Percentiles rank a stretch among this genome's conserved stretches.
Conservation (phyloP, 2,329 filamentous ascomycete species). For the Onygena corvina region DNA sequence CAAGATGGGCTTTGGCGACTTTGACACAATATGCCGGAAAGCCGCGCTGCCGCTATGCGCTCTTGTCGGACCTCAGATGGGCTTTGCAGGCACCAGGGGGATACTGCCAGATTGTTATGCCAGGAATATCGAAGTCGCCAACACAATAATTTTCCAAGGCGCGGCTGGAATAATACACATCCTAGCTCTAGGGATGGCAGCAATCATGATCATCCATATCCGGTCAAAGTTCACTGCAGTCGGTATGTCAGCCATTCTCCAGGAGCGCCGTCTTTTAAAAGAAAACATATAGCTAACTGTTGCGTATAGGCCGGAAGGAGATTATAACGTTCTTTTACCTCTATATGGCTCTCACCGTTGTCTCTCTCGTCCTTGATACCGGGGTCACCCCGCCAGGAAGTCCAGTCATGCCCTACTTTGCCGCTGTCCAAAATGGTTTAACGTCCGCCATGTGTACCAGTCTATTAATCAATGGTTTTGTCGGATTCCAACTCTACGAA, state of each 20-base stretch:
- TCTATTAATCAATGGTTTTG: constrained; percentile 91
- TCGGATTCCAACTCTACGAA: constrained; percentile 96
- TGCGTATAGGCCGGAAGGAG: constrained; percentile 48
- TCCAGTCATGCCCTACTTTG: constrained; percentile 77
- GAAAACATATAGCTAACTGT: constrained; percentile 4
- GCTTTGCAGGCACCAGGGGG: constrained; percentile 55
- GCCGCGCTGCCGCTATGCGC: constrained; percentile 79
- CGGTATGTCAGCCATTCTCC: constrained; percentile 44
- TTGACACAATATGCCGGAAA: constrained; percentile 72
- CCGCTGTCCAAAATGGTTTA: constrained; percentile 73
- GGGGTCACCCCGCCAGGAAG: constrained; percentile 81
- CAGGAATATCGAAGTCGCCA: constrained; percentile 86
- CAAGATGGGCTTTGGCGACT: constrained; percentile 84
- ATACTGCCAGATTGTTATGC: constrained; percentile 89
- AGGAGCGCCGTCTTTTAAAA: background rate
- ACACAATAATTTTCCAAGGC: constrained; percentile 96
- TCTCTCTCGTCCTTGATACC: constrained; percentile 81
- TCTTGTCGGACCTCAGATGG: constrained; percentile 56
- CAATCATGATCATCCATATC: constrained; percentile 94
- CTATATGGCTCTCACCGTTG: constrained; percentile 79
- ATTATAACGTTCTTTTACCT: constrained; percentile 92
- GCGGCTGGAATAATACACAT: constrained; percentile 90
- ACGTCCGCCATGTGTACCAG: constrained; percentile 76
- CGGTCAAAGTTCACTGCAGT: constrained; percentile 97
- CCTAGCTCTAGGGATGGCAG: constrained; percentile 76